These are phyloP conservation scores for Houttuynia cordata DNA, from an alignment of 164 flowering plant genomes.

Conservation along the genomic window DNA sequence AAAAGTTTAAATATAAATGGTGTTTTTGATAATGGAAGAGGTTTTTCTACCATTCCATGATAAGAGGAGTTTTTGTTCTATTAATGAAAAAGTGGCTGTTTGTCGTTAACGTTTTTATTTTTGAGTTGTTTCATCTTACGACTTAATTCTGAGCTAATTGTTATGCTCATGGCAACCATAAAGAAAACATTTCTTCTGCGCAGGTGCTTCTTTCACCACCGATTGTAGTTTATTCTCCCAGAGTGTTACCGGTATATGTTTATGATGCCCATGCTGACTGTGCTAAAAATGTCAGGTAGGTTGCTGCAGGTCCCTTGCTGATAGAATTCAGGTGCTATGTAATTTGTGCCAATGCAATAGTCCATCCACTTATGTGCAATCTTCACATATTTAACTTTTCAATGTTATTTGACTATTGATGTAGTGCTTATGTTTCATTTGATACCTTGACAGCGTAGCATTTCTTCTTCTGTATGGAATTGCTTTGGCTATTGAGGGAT, in stretches of 20 bases:
- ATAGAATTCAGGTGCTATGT: not conserved
- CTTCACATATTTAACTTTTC: not conserved
- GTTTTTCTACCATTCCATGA: no score
- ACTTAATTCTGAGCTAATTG: not conserved
- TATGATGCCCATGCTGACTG: constrained; percentile 99
- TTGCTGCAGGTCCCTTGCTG: constrained; percentile 1
- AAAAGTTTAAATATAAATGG: no score
- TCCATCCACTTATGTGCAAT: not conserved
- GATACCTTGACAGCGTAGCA: constrained; percentile 51
- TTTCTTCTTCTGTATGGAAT: constrained; percentile 92
- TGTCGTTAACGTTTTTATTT: not conserved
- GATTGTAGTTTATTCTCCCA: constrained; percentile 93
- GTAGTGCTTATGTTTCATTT: not conserved
- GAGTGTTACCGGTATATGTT: constrained; percentile 94
- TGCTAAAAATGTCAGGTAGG: constrained; percentile 98
- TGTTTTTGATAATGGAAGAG: no score
- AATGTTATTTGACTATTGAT: not conserved
- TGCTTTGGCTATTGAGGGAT: constrained; percentile 96
- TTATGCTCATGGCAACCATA: not conserved
- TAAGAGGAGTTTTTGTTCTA: no score
- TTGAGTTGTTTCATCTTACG: constrained; percentile 1
- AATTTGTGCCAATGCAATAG: not conserved
- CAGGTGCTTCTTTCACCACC: constrained; percentile 99
- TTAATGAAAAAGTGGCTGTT: no score
- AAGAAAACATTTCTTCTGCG: not conserved